Base-by-base conservation (phyloP, 164 flowering plant species). In the Litsea cubeba region DNA sequence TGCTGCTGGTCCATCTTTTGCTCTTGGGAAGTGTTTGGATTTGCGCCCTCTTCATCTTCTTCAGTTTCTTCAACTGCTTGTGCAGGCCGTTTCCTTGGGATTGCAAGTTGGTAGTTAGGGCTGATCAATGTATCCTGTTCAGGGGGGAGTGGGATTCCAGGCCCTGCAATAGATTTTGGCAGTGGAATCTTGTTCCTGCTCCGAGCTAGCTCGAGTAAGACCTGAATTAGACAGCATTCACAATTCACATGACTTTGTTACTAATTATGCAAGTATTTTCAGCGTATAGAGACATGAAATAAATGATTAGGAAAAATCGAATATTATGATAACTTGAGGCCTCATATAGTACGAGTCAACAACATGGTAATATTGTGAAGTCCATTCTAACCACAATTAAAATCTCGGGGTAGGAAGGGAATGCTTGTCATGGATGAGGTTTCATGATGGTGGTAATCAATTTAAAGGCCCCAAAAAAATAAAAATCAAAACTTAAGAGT, bases 91-190 rank as follows among this genome's bases (percentile, higher is more conserved):
- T 82, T 92, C 82, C 66, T 86, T 22, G 95, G 90, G 46, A 96
- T 82, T 2, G 80, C 90, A 23, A 96, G 87, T 72, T 96, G 98
- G 85, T 94, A 96, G 77, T 94, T 96, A 1, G 98, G 97, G 80
- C 85, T 84, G 69, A 91, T 84, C 79, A 94, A 72, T 6, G 94
- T 87, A 79, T 94, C 95, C 76, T 88, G 87, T 49, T 94, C 97
- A 2, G 98, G 93, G 23, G 98, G 95, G 22, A 90, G 91, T 5
- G 94, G 85, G 54, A 91, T 83, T 3, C 82, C 76, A 8, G 88
- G 83, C 69, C 92, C 90, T 22, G 89, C 74, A 66, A 85, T 84
- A 22, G 93, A 78, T 75, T 89, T 93, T 7, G 95, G 97, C 76
- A 91, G 78, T 11, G 97, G 95, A 50, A 85, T 86, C 74, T 86